Evolutionary conservation across 2,329 filamentous ascomycete species (phyloP), one percentile per base, ranked within the genome.

Genomic region (Taxawa tesnikishii): DNA sequence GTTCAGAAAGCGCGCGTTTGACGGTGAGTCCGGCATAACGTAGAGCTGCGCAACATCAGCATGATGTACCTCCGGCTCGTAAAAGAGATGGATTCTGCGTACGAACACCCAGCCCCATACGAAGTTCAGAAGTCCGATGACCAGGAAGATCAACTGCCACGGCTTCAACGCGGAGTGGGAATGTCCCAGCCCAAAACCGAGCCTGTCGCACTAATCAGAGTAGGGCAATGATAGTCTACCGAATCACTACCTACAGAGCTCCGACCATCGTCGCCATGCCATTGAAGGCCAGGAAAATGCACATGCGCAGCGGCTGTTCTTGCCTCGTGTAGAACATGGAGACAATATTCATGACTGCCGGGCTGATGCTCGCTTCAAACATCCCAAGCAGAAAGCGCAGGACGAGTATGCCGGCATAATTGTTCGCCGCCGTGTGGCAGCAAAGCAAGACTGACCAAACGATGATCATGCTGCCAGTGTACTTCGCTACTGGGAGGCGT

Each of bases 21-120:
- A 65, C 0, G 75, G 75, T 0, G 71, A 75, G 42, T 80, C 75
- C 0, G 76, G 76, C 62, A 80, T 73, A 31, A 68, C 65, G 12
- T 66, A 51, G 48, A 71, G 60, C 4, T n/a, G n/a, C n/a, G n/a
- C n/a, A n/a, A n/a, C n/a, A n/a, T n/a, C n/a, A n/a, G n/a, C n/a
- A n/a, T n/a, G n/a, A n/a, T n/a, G n/a, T n/a, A n/a, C n/a, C n/a
- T n/a, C n/a, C n/a, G n/a, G n/a, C n/a, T n/a, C n/a, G n/a, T n/a
- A 23, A 23, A 8, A 23, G n/a, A 23, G 19, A 23, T 23, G 19
- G 19, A 23, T n/a, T n/a, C n/a, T n/a, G n/a, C n/a, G n/a, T n/a
- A n/a, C n/a, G n/a, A n/a, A n/a, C n/a, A n/a, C n/a, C 25, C 25
- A 27, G 15, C 7, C 25, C 27, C 27, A 29, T 8, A 10, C 12